A percentile compares a stretch with the other conserved stretches of the same genome.
Evolutionary conservation across 2,329 filamentous ascomycete species (phyloP).

Genomic region (Nannizziopsis arthrosporioides): DNA sequence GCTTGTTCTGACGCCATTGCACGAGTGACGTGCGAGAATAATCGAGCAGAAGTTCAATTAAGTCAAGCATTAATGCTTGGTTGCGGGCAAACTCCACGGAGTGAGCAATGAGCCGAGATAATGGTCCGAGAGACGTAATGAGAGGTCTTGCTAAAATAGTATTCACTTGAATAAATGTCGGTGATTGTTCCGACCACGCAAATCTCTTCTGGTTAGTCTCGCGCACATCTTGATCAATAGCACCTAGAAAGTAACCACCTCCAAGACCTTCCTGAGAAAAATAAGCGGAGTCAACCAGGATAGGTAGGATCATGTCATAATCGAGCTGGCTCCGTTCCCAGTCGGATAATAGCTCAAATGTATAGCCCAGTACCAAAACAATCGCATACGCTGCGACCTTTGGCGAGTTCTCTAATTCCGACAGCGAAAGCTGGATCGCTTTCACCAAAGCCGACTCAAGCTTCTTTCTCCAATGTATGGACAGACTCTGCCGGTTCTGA

Average conservation of each 20-base stretch:
- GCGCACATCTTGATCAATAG: constrained; percentile 55
- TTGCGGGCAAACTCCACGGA: constrained; percentile 47
- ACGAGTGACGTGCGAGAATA: constrained; percentile 57
- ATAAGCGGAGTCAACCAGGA: constrained; percentile 55
- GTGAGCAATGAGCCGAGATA: constrained; percentile 53
- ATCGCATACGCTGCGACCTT: constrained; percentile 44
- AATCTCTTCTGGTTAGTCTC: constrained; percentile 45
- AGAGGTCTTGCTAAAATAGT: constrained; percentile 47
- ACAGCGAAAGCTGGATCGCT: constrained; percentile 63
- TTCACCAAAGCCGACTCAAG: constrained; percentile 62
- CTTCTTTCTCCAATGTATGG: constrained; percentile 50
- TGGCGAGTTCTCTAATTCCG: constrained; percentile 41
- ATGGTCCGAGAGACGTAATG: constrained; percentile 48
- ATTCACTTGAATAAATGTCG: constrained; percentile 47
- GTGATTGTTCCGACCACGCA: constrained; percentile 52
- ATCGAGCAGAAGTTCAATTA: constrained; percentile 50
- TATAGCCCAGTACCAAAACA: constrained; percentile 62
- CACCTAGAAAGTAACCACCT: constrained; percentile 61
- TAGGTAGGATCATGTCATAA: constrained; percentile 58
- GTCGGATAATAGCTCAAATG: constrained; percentile 59
- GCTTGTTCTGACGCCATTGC: constrained; percentile 62
- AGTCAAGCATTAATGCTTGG: constrained; percentile 30
- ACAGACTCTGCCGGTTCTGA: constrained; percentile 52
- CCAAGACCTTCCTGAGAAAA: constrained; percentile 62
- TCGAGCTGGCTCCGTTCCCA: constrained; percentile 48